These are phyloP conservation scores for Cenococcum geophilum DNA, from an alignment of 495 filamentous ascomycete species.

Conservation along the genomic window DNA sequence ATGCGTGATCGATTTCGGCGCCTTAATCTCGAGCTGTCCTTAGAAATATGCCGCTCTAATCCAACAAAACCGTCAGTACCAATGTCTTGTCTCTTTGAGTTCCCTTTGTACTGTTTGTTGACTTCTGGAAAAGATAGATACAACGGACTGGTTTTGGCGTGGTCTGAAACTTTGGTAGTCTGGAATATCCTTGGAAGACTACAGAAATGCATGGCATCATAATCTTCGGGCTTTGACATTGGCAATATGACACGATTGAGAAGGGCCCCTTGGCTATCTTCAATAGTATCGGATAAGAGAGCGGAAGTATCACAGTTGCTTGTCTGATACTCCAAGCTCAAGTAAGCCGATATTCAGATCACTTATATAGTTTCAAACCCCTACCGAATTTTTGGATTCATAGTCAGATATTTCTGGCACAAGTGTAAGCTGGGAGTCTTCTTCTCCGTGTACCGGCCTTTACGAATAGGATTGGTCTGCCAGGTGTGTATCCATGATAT, in stretches of 20 bases:
- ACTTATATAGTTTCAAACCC: neutral
- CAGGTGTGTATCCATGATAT: neutral
- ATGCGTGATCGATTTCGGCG: neutral
- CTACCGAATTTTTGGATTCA: slow-evolving; percentile 19
- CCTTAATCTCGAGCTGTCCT: neutral
- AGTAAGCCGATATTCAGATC: neutral
- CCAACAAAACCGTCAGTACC: neutral
- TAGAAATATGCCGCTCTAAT: neutral
- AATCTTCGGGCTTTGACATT: neutral
- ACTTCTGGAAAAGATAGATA: neutral
- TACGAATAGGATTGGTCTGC: neutral
- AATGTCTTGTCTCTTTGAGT: neutral
- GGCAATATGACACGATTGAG: neutral
- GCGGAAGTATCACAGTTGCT: neutral
- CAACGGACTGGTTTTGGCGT: neutral
- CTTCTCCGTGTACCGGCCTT: slow-evolving; percentile 11
- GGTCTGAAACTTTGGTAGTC: neutral
- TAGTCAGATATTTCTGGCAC: slow-evolving; percentile 16
- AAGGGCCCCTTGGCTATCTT: slow-evolving; percentile 13
- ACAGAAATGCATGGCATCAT: neutral
- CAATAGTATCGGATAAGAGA: slow-evolving; percentile 16
- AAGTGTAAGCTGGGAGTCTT: slow-evolving; percentile 17
- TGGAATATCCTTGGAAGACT: neutral
- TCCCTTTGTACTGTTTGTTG: neutral
- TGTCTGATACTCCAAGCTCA: neutral